Evolutionary conservation across 2,329 filamentous ascomycete genomes (phyloP).

Genomic region (Claviceps sp.): DNA sequence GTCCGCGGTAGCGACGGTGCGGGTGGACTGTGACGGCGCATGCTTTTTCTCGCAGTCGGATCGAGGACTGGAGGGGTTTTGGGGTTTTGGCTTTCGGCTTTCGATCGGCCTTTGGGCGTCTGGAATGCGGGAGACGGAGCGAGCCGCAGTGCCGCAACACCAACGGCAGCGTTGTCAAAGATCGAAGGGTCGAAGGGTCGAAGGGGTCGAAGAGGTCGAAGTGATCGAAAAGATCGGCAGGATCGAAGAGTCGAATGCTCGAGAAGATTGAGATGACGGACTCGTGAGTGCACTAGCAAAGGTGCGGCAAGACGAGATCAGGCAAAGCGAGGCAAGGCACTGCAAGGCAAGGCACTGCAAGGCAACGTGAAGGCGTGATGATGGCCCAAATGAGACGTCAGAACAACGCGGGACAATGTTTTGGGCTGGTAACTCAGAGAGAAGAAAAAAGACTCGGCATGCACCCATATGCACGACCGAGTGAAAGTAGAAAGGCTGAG

Average conservation of each 20-base stretch:
- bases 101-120: background rate
- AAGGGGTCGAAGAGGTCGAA: too few species aligned
- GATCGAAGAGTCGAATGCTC: too few species aligned
- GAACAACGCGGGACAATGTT: background rate
- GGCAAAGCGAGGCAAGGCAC: too few species aligned
- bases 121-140: conserved; percentile 5
- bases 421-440: background rate
- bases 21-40: conserved; percentile 1
- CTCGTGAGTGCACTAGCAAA: too few species aligned
- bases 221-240: too few species aligned
- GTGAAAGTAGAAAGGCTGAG: background rate
- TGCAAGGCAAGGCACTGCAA: too few species aligned
- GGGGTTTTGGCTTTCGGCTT: too few species aligned
- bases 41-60: background rate
- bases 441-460: background rate
- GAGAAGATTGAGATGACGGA: too few species aligned
- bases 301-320: too few species aligned
- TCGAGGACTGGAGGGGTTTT: too few species aligned
- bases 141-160: background rate
- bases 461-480: background rate
- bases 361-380: background rate
- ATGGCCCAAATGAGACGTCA: background rate
- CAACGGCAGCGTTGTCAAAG: background rate
- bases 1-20: conserved; percentile 5
- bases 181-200: background rate